Conservation (phyloP, 225 moss, liverwort and hornwort genomes). For the Lunularia cruciata region DNA sequence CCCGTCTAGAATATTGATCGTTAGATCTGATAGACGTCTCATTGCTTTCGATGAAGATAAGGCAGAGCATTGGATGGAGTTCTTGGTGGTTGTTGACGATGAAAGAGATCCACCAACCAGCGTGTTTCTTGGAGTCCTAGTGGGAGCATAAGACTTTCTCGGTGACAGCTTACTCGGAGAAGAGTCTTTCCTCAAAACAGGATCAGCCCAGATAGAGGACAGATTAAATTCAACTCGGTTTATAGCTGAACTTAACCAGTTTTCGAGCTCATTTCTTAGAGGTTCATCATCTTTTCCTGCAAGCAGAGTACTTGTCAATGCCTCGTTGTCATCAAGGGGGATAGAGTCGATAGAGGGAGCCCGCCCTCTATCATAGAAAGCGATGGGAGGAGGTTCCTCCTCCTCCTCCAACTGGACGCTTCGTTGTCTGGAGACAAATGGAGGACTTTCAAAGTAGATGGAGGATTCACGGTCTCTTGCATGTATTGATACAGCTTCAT, state of each 20-base stretch:
- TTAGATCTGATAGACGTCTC: slow-evolving; percentile 8
- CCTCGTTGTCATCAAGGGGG: slow-evolving; percentile 19
- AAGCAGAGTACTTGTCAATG: slow-evolving; percentile 18
- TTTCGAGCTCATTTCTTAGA: slow-evolving; percentile 20
- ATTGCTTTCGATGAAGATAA: background rate
- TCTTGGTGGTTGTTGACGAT: background rate
- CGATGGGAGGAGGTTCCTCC: too few species aligned
- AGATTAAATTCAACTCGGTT: slow-evolving; percentile 22
- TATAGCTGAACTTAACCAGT: slow-evolving; percentile 28
- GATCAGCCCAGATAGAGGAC: background rate
- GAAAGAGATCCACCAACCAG: background rate
- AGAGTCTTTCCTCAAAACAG: background rate
- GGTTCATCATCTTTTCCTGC: slow-evolving; percentile 17
- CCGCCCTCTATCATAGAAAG: background rate
- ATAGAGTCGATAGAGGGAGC: slow-evolving; percentile 10
- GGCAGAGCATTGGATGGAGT: background rate
- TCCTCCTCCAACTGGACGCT: too few species aligned
- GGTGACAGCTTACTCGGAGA: background rate
- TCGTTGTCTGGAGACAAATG: too few species aligned
- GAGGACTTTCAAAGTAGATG: too few species aligned
- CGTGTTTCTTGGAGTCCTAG: slow-evolving; percentile 16
- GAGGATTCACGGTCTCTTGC: too few species aligned
- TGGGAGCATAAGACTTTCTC: background rate
- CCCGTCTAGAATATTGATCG: background rate
- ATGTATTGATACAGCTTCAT: too few species aligned